phyloP scores from a whole-genome alignment of 2,329 filamentous ascomycete genomes.

The Colletotrichum zoysiae region DNA sequence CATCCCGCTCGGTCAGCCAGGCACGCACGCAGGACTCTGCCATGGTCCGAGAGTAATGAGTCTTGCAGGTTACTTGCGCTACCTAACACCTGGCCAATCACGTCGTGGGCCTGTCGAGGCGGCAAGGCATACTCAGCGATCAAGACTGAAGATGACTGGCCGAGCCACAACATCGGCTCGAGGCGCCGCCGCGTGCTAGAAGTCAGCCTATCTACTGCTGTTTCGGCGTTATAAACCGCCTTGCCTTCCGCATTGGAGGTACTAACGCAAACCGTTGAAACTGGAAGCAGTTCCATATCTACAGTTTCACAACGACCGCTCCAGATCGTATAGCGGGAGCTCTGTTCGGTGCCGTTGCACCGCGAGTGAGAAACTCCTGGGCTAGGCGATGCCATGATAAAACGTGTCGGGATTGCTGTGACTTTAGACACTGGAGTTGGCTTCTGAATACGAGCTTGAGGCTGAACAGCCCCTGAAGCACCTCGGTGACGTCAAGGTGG shows the following conservation, averaged over 20 bases:
- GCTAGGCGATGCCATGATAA: neutral
- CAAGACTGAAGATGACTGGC: constrained; percentile 13
- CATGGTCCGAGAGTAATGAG: constrained; percentile 11
- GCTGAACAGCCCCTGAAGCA: neutral
- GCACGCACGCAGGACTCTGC: constrained; percentile 13
- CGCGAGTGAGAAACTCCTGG: neutral
- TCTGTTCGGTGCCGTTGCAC: neutral
- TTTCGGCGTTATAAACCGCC: constrained; percentile 8
- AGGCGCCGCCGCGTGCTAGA: neutral
- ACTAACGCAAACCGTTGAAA: constrained; percentile 4
- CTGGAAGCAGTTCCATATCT: neutral
- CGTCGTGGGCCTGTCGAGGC: constrained; percentile 5
- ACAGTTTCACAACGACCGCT: neutral
- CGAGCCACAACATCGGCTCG: constrained; percentile 23
- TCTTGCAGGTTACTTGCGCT: constrained; percentile 14
- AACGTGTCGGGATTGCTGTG: neutral
- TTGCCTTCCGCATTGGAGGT: constrained; percentile 5
- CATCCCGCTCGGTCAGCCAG: neutral
- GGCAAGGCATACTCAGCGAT: constrained; percentile 33
- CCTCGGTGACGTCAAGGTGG: neutral
- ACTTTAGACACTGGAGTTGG: neutral
- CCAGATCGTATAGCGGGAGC: neutral
- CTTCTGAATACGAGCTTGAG: neutral
- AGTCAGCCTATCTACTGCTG: neutral
- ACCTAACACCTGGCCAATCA: constrained; percentile 18